phyloP scores from a whole-genome alignment of 345 rosid genomes.

The Citrus unshiu region DNA sequence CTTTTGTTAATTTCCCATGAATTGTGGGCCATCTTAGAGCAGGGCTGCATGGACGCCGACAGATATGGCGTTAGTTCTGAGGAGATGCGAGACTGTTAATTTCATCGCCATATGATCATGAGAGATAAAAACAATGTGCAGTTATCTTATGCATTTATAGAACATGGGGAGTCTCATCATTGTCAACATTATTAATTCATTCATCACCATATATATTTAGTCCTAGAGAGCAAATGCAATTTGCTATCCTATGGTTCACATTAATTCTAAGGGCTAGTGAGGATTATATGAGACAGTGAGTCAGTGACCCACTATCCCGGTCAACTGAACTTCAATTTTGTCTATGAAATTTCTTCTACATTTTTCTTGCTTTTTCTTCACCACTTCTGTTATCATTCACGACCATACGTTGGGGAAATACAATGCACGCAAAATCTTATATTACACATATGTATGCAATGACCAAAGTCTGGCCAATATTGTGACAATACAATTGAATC shows the following conservation, averaged over 20 bases:
- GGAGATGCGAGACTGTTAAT: not conserved
- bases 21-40: not conserved
- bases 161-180: slow-evolving; percentile 6
- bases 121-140: not conserved
- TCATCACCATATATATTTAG: not conserved
- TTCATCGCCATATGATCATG: not conserved
- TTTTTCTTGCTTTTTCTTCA: not conserved
- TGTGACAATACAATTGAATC: not conserved
- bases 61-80: not conserved
- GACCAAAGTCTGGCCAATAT: not conserved
- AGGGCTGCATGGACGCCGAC: not conserved
- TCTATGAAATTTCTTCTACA: not conserved
- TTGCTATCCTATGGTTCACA: not conserved
- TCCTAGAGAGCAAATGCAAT: not conserved
- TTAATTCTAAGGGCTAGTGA: not conserved
- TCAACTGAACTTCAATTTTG: not conserved
- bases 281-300: not conserved
- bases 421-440: not conserved
- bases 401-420: not conserved
- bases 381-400: not conserved
- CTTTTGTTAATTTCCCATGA: not conserved
- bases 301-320: not conserved
- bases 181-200: not conserved
- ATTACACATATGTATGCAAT: not conserved
- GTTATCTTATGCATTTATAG: slow-evolving; percentile 1